Evolutionary conservation across 495 filamentous ascomycete genomes (phyloP), one percentile per base, ranked within the genome.

Genomic region (Parmelia sp.): DNA sequence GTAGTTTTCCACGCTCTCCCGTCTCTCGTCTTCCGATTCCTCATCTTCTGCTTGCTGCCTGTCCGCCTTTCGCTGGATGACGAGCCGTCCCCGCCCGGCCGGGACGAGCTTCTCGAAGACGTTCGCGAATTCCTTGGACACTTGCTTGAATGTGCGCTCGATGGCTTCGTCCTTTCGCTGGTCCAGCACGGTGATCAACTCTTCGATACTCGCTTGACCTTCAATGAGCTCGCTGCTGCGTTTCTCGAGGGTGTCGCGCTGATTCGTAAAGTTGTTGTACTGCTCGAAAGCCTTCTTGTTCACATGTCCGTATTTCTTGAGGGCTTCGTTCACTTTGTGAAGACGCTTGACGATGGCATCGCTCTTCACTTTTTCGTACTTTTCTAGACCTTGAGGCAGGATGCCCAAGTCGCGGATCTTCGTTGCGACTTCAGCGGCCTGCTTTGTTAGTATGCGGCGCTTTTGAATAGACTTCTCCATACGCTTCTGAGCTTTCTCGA

Each of bases 251-350:
- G 84, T 86, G 57, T 96, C 90, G 8, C 93, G 87, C 73, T 97
- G 91, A 62, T 86, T 88, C 25, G 93, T 97, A 75, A 97, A 97
- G 75, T 86, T 95, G 76, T 91, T 93, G 80, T 97, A 97, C 74
- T 99, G 94, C 74, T 99, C 95, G 67, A 97, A 96, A 0, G 94
- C 94, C 74, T 99, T 99, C 78, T 97, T 99, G 83, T 99, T 99
- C 72, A 99, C 91, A 70, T 96, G 90, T 40, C 88, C 89, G 78
- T 92, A 97, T 72, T 97, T 96, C 77, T 97, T 97, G 51, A 99
- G 80, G 0, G 87, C 84, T 64, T 96, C 91, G 70, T 96, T 96
- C 74, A 93, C 90, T 73, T 94, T 96, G 75, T 94, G 88, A 11
- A 98, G 84, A 29, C 88, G 87, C 69, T 88, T 86, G n/a, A 90